Percentiles rank a stretch among this genome's conserved stretches.
Evolutionary conservation across 495 filamentous ascomycete genomes (phyloP).

Genomic region (Thozetella sp.): DNA sequence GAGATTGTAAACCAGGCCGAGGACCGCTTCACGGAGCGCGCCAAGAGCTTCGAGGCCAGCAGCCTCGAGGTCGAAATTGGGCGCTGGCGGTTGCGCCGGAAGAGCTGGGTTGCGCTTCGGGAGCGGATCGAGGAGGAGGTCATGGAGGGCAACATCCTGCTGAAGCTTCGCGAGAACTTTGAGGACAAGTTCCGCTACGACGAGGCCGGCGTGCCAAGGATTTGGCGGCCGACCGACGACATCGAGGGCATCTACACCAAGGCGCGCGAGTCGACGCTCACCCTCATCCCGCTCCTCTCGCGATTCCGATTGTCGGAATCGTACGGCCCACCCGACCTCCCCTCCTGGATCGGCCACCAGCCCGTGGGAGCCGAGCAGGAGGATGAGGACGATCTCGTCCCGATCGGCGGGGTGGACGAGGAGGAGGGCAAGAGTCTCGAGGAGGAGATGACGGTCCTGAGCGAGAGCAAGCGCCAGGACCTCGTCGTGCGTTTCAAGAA

Average conservation of each 20-base stretch:
- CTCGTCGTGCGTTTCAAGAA: constrained; percentile 96
- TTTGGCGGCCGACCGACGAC: constrained; percentile 96
- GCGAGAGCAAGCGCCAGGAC: constrained; percentile 85
- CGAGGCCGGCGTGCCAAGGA: constrained; percentile 88
- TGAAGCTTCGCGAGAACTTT: constrained; percentile 97
- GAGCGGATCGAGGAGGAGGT: constrained; percentile 96
- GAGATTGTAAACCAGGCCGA: constrained; percentile 87
- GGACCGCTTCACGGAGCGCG: constrained; percentile 79
- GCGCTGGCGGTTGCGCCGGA: constrained; percentile 86
- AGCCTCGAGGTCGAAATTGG: constrained; percentile 91
- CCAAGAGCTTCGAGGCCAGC: constrained; percentile 89
- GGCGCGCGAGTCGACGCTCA: constrained; percentile 87
- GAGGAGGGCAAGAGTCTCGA: constrained; percentile 91
- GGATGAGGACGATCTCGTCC: constrained; percentile 85
- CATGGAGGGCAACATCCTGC: constrained; percentile 92
- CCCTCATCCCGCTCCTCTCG: constrained; percentile 85
- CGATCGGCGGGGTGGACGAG: constrained; percentile 89
- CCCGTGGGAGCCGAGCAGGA: constrained; percentile 76
- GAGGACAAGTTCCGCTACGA: constrained; percentile 99
- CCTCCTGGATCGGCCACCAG: constrained; percentile 77
- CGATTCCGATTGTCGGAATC: constrained; percentile 76
- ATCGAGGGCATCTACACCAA: constrained; percentile 93
- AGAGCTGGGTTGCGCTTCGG: constrained; percentile 89
- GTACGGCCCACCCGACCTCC: constrained; percentile 74
- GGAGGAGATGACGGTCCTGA: constrained; percentile 93